Evolutionary conservation across 805 yeast species (phyloP).

Genomic region (Zygosaccharomyces pseudorouxii): DNA sequence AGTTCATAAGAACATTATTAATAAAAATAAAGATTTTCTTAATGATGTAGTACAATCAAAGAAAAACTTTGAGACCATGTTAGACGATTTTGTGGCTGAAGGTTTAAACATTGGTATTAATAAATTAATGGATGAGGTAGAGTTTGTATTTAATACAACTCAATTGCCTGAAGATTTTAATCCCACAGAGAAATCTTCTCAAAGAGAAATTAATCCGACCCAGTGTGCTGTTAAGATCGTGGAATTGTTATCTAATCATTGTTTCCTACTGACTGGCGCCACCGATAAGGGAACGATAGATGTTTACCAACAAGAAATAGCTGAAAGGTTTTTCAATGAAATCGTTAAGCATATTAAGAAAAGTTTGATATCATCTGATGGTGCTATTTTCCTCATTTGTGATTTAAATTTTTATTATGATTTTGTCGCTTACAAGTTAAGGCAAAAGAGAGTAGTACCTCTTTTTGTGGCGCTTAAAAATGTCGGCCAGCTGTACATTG

Average conservation of each 20-base stretch:
- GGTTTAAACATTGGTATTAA: conserved; percentile 92
- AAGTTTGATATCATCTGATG: conserved; percentile 67
- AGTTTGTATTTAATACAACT: conserved; percentile 49
- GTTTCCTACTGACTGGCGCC: conserved; percentile 67
- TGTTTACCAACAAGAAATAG: conserved; percentile 91
- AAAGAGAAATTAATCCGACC: conserved; percentile 45
- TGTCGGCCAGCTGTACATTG: conserved; percentile 77
- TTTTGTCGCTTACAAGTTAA: conserved; percentile 56
- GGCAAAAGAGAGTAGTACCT: conserved; percentile 65
- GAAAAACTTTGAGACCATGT: conserved; percentile 69
- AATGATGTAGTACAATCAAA: conserved; percentile 75
- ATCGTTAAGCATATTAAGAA: conserved; percentile 73
- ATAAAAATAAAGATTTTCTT: conserved; percentile 70
- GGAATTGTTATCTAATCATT: conserved; percentile 61
- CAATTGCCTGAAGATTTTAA: conserved; percentile 61
- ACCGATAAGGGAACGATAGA: conserved; percentile 86
- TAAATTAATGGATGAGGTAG: conserved; percentile 77
- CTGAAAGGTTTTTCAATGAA: conserved; percentile 73
- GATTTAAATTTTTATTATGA: conserved; percentile 77
- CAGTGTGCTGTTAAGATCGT: conserved; percentile 63
- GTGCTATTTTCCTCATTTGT: conserved; percentile 76
- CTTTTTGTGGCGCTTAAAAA: conserved; percentile 76
- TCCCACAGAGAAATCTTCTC: conserved; percentile 36
- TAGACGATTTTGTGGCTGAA: conserved; percentile 87
- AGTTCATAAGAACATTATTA: conserved; percentile 48